Conservation (phyloP, 371 early-diverging fungal species). For the Batrachochytrium dendrobatidis region DNA sequence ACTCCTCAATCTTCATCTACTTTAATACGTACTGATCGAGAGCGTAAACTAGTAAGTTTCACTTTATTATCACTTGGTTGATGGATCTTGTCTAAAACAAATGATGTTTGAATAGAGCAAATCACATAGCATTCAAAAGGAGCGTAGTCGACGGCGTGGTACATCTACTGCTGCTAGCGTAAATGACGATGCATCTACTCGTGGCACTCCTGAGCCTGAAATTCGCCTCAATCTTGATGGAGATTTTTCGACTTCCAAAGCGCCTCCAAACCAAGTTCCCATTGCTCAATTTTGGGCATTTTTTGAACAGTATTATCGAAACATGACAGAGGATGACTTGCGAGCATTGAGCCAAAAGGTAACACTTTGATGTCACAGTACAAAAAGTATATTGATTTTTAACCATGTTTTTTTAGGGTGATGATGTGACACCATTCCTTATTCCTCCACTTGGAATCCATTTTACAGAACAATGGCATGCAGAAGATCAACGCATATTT, state of each 20-base stretch:
- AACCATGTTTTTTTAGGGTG: slow-evolving; percentile 36
- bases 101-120: slow-evolving; percentile 4
- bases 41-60: slow-evolving; percentile 8
- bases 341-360: slow-evolving; percentile 51
- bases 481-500: slow-evolving; percentile 52
- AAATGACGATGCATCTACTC: slow-evolving; percentile 3
- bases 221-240: slow-evolving; percentile 18
- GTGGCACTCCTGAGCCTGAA: not conserved
- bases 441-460: slow-evolving; percentile 71
- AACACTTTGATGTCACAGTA: not conserved
- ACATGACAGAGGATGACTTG: slow-evolving; percentile 71
- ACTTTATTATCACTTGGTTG: not conserved
- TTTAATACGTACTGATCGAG: not conserved
- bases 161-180: not conserved
- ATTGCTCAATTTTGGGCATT: slow-evolving; percentile 72
- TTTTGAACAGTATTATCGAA: slow-evolving; percentile 76
- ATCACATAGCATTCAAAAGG: slow-evolving; percentile 4
- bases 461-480: slow-evolving; percentile 74
- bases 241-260: slow-evolving; percentile 62
- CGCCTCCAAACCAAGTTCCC: slow-evolving; percentile 70
- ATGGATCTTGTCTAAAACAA: not conserved
- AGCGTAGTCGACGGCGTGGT: not conserved
- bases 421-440: slow-evolving; percentile 59
- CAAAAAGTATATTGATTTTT: too few relatives aligned
- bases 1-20: not conserved